Evolutionary conservation across 2,329 filamentous ascomycete genomes (phyloP), one percentile per base, ranked within the genome.

Genomic region (Rhynchosporium agropyri): DNA sequence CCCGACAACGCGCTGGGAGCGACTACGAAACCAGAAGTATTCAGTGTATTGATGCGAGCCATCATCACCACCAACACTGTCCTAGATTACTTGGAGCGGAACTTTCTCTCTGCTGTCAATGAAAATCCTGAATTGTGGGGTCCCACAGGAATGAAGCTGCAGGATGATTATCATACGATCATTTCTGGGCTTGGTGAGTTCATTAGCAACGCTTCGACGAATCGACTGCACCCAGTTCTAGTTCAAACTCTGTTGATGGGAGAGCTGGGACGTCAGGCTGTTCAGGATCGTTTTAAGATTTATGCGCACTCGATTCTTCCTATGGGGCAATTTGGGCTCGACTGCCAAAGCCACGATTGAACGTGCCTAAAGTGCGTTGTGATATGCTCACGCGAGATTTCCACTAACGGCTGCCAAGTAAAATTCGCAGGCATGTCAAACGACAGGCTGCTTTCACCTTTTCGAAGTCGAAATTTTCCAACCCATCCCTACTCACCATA

Each of bases 1-100:
- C 72, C 73, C 1, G 89, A 92, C 71, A 88, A 89, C 0, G 81
- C 89, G 8, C 76, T 96, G 40, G 90, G 91, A 6, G 92, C 89
- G 87, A 83, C 84, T 1, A 87, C 88, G 1, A 86, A 87, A 61
- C 81, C 86, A 0, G 84, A 87, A 36, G 84, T 88, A 0, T 94
- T 92, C 73, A 80, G 82, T 2, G 76, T 89, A 48, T 84, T 83
- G 0, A 69, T 81, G 65, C 71, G 76, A 26, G 72, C 83, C 0
- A 62, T 83, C 5, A 77, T 76, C 61, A 75, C 58, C 38, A 60
- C 69, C 48, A 69, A 69, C 13, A 59, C 59, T 10, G 33, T 65
- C 3, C 36, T 66, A 10, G 42, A 60, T 28, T 63, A 64, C 38
- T n/a, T 45, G 15, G 33, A 50, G 26, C 4, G 13, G 46, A 20